Evolutionary conservation across 2,329 filamentous ascomycete genomes (phyloP), one percentile per base, ranked within the genome.

Genomic region (Aspergillus tubingensis): DNA sequence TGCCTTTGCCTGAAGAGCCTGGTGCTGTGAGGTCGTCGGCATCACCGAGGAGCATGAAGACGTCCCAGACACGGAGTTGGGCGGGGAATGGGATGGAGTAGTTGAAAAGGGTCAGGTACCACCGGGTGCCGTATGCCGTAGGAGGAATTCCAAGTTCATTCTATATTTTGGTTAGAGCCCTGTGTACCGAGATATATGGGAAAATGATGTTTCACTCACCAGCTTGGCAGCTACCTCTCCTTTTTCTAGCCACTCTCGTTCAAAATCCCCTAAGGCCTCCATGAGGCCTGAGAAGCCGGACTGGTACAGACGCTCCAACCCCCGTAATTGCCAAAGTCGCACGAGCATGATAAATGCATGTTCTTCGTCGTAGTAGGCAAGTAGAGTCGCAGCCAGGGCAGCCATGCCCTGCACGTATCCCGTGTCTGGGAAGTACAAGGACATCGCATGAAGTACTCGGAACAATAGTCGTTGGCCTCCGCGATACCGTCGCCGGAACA

Each of bases 381-480:
- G 85, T 19, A 99, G 81, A 0, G 95, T 98, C 1, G 94, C 94
- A 1, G 91, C 93, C 41, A 98, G 81, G 21, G 92, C 91, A 15
- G 94, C 95, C 95, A 99, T 99, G 57, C 95, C 95, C 77, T 99
- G 95, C 0, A 98, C 95, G 74, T 99, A 99, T 27, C 95, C 95
- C 5, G 91, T 95, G 23, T 91, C 89, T 0, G 92, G 91, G 65
- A 94, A 94, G 74, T 97, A 96, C 10, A 99, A 84, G 17, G 92
- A 94, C 73, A 98, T 86, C 48, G 91, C 90, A 73, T 98, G 95
- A 27, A 99, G 83, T 2, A 98, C 92, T 54, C 95, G 87, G 77
- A 99, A 99, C 2, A 99, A 82, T 13, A 98, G 81, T 47, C 95
- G 86, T 76, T 99, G 94, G 1, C 94, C 95, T 62, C 95, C 95